Conservation (phyloP, 1,139 yeast genomes). For the Sugiyamaella neomexicana region DNA sequence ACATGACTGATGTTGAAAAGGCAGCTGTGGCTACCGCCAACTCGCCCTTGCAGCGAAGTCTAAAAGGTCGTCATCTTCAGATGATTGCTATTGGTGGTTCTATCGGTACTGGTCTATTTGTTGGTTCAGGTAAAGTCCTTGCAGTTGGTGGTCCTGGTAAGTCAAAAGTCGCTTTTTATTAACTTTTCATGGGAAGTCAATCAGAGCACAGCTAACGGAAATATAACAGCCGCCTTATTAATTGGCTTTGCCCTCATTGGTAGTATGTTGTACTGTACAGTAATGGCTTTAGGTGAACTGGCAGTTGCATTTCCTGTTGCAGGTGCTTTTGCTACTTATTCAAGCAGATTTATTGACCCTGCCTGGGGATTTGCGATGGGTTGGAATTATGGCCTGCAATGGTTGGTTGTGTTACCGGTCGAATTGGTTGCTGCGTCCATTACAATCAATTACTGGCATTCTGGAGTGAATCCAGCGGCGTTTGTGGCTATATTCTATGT, state of each 20-base stretch:
- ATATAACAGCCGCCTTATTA: constrained; percentile 54
- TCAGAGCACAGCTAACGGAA: not conserved
- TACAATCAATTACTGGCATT: constrained; percentile 65
- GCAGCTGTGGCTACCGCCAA: constrained; percentile 37
- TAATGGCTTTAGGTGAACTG: constrained; percentile 84
- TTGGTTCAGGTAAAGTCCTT: constrained; percentile 73
- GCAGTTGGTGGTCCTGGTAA: constrained; percentile 68
- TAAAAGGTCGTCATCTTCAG: constrained; percentile 54
- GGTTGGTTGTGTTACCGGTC: constrained; percentile 72
- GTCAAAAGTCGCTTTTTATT: constrained; percentile 65
- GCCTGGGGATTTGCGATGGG: constrained; percentile 85
- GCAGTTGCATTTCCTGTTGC: constrained; percentile 77
- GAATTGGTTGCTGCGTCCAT: constrained; percentile 78
- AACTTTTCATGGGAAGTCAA: constrained; percentile 54
- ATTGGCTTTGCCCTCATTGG: constrained; percentile 70
- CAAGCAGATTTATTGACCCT: constrained; percentile 67
- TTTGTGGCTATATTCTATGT: constrained; percentile 66
- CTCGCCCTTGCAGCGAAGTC: constrained; percentile 45
- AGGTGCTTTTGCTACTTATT: constrained; percentile 76
- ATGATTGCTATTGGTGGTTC: constrained; percentile 85
- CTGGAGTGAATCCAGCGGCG: constrained; percentile 59
- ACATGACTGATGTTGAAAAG: constrained; percentile 31
- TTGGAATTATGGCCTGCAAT: constrained; percentile 76
- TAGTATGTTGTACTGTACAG: constrained; percentile 68
- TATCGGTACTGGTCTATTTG: constrained; percentile 75